Base-by-base conservation (phyloP, 768 basidiomycete genomes). In the Candolleomyces eurysporus region DNA sequence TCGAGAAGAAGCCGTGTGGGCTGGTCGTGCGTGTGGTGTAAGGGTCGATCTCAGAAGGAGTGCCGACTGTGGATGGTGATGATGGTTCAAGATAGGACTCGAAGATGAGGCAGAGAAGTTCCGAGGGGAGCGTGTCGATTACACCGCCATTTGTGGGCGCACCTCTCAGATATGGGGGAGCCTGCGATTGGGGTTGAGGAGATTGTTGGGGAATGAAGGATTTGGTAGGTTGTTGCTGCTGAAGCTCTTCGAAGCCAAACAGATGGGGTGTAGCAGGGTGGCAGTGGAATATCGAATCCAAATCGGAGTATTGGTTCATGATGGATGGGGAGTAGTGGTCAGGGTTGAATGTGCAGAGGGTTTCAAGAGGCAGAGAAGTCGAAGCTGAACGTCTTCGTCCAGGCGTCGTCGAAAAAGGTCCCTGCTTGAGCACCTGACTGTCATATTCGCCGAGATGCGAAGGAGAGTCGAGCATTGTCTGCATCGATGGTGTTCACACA, bases 61-160 rank as follows among this genome's bases (percentile, higher is more conserved):
- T 6, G 36, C 36, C 36, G 11, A 17, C 45, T 21, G 17, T 39
- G 6, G 10, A 22, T 8, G 11, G 3, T 22, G 54, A 56, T 21
- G 54, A 39, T 14, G 52, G 30, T 16, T 22, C 17, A 40, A 39
- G n/a, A 43, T 56, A 56, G 5, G 40, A 56, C n/a, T 56, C 54
- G 54, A 56, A 56, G n/a, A 56, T 56, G 54, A 56, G 54, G 32
- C 39, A 56, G 31, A 56, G 54, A 36, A 56, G 54, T 16, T 56
- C 54, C 9, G 39, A 5, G 19, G 54, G 54, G 19, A 56, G 54
- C 5, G 54, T 42, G 10, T 36, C 16, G 5, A 56, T 43, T 10
- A 39, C 36, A 3, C 39, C 22, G 17, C 30, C 14, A 30, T 19
- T 7, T 1, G 49, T 19, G 49, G 21, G 21, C 8, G 49, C n/a